phyloP scores from a whole-genome alignment of 345 rosid genomes.

The Geranium rotundifolium region DNA sequence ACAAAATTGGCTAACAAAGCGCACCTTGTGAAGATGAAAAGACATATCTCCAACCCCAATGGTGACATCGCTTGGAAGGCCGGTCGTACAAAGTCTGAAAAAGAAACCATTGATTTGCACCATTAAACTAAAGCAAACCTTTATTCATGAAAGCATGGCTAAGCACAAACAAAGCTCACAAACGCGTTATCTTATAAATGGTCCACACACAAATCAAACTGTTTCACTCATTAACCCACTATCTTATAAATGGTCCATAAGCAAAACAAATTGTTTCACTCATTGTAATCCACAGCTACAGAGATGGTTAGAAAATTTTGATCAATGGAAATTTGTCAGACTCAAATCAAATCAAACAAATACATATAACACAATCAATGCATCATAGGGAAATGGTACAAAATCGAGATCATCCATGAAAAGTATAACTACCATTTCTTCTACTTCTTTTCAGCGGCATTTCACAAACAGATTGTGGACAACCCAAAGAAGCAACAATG shows the following conservation, averaged over 20 bases:
- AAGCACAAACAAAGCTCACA: neutral
- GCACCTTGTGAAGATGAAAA: slow-evolving; percentile 81
- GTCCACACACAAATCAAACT: neutral
- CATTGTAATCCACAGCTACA: neutral
- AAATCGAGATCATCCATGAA: neutral
- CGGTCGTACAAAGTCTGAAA: slow-evolving; percentile 54
- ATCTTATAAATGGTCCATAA: neutral
- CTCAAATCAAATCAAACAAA: neutral
- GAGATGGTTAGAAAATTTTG: too few relatives aligned
- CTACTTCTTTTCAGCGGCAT: neutral
- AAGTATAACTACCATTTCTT: neutral
- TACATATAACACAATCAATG: neutral
- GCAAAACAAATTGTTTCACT: neutral
- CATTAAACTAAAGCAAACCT: slow-evolving; percentile 1
- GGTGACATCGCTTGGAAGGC: slow-evolving; percentile 64
- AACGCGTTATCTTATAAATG: neutral
- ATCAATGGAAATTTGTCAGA: too few relatives aligned
- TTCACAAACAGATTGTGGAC: neutral
- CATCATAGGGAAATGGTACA: too few relatives aligned
- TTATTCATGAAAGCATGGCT: neutral
- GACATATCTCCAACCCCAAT: slow-evolving; percentile 49
- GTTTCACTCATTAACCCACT: neutral
- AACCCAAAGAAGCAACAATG: neutral
- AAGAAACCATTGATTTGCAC: slow-evolving; percentile 6
- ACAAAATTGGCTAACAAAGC: neutral